Evolutionary conservation across 2,329 filamentous ascomycete genomes (phyloP), one percentile per base, ranked within the genome.

Genomic region (Colletotrichum trifolii): DNA sequence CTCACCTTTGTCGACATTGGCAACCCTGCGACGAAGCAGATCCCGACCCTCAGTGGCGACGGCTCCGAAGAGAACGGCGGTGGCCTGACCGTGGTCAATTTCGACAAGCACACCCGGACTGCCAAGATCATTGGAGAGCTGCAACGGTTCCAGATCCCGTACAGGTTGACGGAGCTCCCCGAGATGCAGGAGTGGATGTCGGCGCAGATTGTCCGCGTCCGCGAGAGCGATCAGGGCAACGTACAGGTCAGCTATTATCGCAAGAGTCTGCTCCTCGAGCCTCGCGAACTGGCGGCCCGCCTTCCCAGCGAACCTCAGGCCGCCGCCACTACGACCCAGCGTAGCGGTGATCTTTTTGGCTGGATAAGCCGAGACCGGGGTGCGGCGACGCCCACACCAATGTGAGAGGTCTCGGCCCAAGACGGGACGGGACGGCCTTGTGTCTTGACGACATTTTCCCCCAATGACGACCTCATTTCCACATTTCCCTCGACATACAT

Each of bases 141-240:
- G 8, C 96, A 99, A 76, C 90, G 94, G 15, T 98, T 98, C 81
- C 96, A 99, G 78, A 92, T 97, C 17, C 93, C 94, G 0, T 98
- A 98, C 76, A 87, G 91, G 7, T 85, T 99, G 15, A 86, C 86
- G 2, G 91, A 96, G 73, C 83, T 98, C 4, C 88, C 92, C 0
- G 95, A 98, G 71, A 85, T 99, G 75, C 95, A 98, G 75, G 90
- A 95, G 33, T 99, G 95, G 95, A 88, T 99, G 76, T 88, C 94
- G 67, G 85, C 88, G 25, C 92, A 97, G 76, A 89, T 97, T 54
- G 82, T 87, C 50, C 88, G 91, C 35, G 92, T 97, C 49, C 91
- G 91, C 11, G 85, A 88, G 64, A 72, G 81, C 68, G 79, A 85
- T 71, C 74, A 82, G 71, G 75, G 82, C 71, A 88, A 87, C 53